These are phyloP conservation scores for Ascoidea asiatica DNA, from an alignment of 805 yeast species.

Conservation along the genomic window DNA sequence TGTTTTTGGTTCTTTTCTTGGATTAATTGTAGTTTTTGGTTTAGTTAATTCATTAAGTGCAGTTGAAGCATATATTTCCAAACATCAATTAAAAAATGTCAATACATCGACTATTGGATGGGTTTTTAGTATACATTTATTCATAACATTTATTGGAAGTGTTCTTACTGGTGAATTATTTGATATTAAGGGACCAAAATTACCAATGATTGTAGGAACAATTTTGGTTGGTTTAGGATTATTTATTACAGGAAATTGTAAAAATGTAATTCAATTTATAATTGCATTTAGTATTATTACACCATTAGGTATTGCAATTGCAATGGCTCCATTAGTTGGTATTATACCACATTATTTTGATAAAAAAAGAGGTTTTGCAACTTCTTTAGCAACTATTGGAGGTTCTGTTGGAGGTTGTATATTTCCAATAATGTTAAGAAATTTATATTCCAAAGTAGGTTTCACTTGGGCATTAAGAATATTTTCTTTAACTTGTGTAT, in stretches of 20 bases:
- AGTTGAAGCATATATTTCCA: constrained; percentile 46
- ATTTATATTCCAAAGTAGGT: constrained; percentile 27
- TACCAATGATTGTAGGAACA: constrained; percentile 24
- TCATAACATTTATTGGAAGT: constrained; percentile 18
- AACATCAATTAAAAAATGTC: constrained; percentile 32
- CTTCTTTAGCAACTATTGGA: constrained; percentile 33
- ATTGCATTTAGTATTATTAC: constrained; percentile 34
- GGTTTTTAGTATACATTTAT: constrained; percentile 37
- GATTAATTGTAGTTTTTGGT: constrained; percentile 48
- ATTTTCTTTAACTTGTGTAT: constrained; percentile 27
- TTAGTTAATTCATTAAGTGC: constrained; percentile 54
- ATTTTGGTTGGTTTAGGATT: constrained; percentile 23
- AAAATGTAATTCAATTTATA: constrained; percentile 34
- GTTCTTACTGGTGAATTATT: constrained; percentile 31
- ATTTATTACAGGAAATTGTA: constrained; percentile 30
- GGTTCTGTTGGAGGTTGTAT: constrained; percentile 38
- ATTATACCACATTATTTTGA: constrained; percentile 31
- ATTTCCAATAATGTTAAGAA: constrained; percentile 32
- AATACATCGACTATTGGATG: constrained; percentile 45
- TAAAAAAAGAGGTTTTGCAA: constrained; percentile 28
- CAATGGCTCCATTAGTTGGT: constrained; percentile 30
- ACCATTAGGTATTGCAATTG: constrained; percentile 28
- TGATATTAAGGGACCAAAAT: constrained; percentile 30
- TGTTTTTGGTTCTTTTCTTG: constrained; percentile 44
- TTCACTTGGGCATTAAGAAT: constrained; percentile 40